Conservation (phyloP, 78 protist species). For the Tieghemostelium lacteum region DNA sequence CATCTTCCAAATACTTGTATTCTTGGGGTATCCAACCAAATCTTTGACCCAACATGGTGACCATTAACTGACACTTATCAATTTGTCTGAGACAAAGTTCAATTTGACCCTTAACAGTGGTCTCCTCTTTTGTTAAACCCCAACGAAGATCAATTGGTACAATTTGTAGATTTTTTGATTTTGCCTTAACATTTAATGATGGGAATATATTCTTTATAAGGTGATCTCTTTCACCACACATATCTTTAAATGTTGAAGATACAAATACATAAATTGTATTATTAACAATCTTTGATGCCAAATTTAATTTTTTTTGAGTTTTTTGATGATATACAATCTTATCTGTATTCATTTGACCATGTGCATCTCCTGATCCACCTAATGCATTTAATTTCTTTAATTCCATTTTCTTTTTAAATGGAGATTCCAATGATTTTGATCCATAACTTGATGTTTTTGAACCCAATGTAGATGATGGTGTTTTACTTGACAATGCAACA, state of each 20-base stretch:
- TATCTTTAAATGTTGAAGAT: conserved; percentile 78
- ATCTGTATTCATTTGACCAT: neutral
- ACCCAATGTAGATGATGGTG: conserved; percentile 16
- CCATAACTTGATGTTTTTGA: neutral
- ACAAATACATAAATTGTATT: conserved; percentile 51
- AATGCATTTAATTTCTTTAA: neutral
- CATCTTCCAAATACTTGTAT: conserved; percentile 10
- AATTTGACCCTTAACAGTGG: conserved; percentile 61
- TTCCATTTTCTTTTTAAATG: conserved; percentile 42
- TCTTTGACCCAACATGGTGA: conserved; percentile 47
- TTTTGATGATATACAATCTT: no score
- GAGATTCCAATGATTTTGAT: conserved; percentile 54
- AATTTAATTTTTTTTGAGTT: conserved; percentile 1
- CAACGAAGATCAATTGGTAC: conserved; percentile 75
- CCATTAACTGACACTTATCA: conserved; percentile 43
- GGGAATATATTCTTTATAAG: conserved; percentile 58
- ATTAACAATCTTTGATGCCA: conserved; percentile 4
- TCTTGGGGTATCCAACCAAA: conserved; percentile 74
- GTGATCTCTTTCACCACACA: conserved; percentile 73
- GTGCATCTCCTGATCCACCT: neutral
- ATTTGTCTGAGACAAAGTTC: conserved; percentile 63
- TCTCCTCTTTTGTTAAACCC: conserved; percentile 78
- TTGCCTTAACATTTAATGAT: conserved; percentile 45
- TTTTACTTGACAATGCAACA: neutral
- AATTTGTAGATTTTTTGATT: conserved; percentile 44